Evolutionary conservation across 1,284 basidiomycete genomes (phyloP).

Genomic region (Ceratobasidium sp.): DNA sequence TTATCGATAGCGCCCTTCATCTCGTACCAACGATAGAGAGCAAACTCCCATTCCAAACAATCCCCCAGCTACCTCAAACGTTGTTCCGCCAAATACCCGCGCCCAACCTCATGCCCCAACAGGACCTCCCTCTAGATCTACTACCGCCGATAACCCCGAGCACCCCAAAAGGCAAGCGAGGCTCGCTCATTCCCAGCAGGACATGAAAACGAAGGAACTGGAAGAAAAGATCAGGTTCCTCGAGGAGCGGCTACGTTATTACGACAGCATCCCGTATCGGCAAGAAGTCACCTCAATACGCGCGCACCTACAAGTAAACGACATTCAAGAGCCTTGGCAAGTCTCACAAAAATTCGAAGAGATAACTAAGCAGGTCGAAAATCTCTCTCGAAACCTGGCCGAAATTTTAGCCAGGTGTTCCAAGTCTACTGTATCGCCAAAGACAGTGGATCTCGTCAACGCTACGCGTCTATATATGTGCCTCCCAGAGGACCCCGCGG

Average conservation of each 20-base stretch:
- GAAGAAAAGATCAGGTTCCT: background rate
- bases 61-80: background rate
- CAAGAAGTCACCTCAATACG: conserved; percentile 29
- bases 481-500: background rate
- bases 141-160: background rate
- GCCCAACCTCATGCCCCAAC: background rate
- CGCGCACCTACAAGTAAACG: conserved; percentile 39
- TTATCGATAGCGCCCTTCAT: too few relatives aligned
- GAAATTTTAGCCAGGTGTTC: background rate
- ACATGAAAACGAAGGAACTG: background rate
- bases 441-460: background rate
- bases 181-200: background rate
- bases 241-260: background rate
- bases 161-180: conserved; percentile 1
- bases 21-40: background rate
- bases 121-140: conserved; percentile 1
- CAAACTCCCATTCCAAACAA: background rate
- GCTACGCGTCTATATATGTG: background rate
- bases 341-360: conserved; percentile 26
- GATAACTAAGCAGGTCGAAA: conserved; percentile 25
- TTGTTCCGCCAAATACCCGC: background rate
- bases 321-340: conserved; percentile 16
- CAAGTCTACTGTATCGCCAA: background rate
- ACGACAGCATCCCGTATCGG: conserved; percentile 14
- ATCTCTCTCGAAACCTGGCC: conserved; percentile 25